Base-by-base conservation (phyloP, 805 yeast species). In the Teunomyces atbi region DNA sequence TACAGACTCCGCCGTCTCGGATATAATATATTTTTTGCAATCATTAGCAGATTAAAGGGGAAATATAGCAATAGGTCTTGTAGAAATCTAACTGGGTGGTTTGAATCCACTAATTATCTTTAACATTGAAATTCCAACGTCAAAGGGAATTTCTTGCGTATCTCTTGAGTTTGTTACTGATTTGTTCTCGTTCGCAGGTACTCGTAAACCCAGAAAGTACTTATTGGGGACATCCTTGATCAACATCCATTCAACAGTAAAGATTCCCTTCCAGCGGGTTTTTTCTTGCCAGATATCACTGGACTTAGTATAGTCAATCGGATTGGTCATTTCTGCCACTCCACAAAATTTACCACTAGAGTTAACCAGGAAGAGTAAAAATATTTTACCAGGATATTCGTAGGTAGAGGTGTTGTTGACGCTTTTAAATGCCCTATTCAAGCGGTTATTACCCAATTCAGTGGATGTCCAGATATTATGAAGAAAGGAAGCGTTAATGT, bases 101-200 rank as follows among this genome's bases (percentile, higher is more conserved):
- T 33, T 52, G 43, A 59, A 64, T 15, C 62, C 53, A 41, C 58
- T 55, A 53, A 79, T 78, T 4, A 78, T 65, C 20, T 72, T 67
- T 34, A 82, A 46, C 73, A 81, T 73, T 15, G 74, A 64, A 7
- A 64, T 47, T 1, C 82, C 85, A 23, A 76, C 62, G 2, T 68
- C 71, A 42, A 64, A 65, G 1, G 85, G 82, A 16, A 81, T 53
- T 46, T 78, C 83, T 58, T 81, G 85, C 0, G 85, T 78, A 54
- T 82, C 86, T 53, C 86, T 73, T 15, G 85, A 80, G 51, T 76
- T 73, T 1, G 84, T 77, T 1, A 82, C 80, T 1, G 83, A 77
- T 55, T 72, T 69, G 47, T 65, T 64, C 21, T 74, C 81, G 53
- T 79, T 78, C 21, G 65, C 54, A 3, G 74, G 69, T 5, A 77